Evolutionary conservation across 2,329 filamentous ascomycete genomes (phyloP).

Genomic region (Hypoxylon sp.): DNA sequence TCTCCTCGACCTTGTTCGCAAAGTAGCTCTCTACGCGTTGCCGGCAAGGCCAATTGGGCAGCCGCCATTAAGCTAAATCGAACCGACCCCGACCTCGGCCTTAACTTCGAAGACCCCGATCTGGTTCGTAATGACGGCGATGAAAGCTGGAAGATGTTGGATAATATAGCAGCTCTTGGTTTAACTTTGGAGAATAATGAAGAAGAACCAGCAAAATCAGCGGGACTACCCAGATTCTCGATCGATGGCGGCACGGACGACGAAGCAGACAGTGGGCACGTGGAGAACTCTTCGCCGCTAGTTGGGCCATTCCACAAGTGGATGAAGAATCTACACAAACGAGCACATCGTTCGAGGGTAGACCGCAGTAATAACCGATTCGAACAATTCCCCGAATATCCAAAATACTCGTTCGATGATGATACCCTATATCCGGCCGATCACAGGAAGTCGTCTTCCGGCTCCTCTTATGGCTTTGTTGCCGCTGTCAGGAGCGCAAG

Average conservation of each 20-base stretch:
- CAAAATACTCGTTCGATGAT: constrained; percentile 51
- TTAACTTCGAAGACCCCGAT: constrained; percentile 55
- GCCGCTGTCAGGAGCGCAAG: constrained; percentile 86
- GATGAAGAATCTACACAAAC: constrained; percentile 78
- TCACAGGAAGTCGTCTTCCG: constrained; percentile 75
- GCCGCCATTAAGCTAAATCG: constrained; percentile 52
- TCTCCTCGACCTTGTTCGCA: constrained; percentile 55
- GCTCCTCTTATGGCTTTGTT: constrained; percentile 84
- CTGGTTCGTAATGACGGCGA: constrained; percentile 53
- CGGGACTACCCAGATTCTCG: constrained; percentile 50
- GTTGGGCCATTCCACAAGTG: constrained; percentile 76
- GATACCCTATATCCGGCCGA: constrained; percentile 52
- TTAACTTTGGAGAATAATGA: constrained; percentile 56
- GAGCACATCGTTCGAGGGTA: constrained; percentile 62
- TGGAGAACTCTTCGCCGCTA: constrained; percentile 30
- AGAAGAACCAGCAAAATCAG: constrained; percentile 44
- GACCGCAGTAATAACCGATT: constrained; percentile 42
- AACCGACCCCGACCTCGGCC: constrained; percentile 48
- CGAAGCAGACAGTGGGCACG: constrained; percentile 26
- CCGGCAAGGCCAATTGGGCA: constrained; percentile 59
- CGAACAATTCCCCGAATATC: constrained; percentile 56
- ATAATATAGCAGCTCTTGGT: constrained; percentile 60
- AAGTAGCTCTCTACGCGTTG: constrained; percentile 58
- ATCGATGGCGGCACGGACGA: constrained; percentile 44
- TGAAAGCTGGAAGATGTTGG: constrained; percentile 58